These are phyloP conservation scores for Endothia cerciana DNA, from an alignment of 2,329 filamentous ascomycete species.

Conservation along the genomic window DNA sequence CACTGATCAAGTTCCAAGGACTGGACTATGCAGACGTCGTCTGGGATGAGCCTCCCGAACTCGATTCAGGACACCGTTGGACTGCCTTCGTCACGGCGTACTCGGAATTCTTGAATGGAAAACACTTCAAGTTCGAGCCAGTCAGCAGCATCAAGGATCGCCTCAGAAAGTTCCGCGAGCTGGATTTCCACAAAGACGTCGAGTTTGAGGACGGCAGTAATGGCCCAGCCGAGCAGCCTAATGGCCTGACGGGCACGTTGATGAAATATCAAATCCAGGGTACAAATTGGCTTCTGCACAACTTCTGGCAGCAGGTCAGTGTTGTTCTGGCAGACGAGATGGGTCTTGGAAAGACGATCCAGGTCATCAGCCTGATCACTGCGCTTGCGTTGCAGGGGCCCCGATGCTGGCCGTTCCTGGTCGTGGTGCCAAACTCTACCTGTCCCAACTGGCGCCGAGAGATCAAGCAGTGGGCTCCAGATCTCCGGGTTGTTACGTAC, in stretches of 20 bases:
- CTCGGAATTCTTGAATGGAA: conserved; percentile 80
- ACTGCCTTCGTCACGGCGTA: conserved; percentile 82
- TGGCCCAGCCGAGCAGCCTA: conserved; percentile 63
- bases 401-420: conserved; percentile 85
- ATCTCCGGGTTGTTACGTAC: conserved; percentile 86
- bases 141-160: conserved; percentile 67
- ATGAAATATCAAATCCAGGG: conserved; percentile 96
- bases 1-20: conserved; percentile 90
- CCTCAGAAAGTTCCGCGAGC: conserved; percentile 66
- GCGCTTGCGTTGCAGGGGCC: conserved; percentile 70
- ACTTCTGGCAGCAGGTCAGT: conserved; percentile 81
- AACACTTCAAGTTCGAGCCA: conserved; percentile 65
- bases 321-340: conserved; percentile 96
- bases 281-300: conserved; percentile 92
- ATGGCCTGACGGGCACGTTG: conserved; percentile 75
- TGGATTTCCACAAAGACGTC: conserved; percentile 61
- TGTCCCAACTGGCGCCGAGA: conserved; percentile 98
- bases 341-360: conserved; percentile 96
- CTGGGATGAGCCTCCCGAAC: conserved; percentile 80
- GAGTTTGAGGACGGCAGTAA: conserved; percentile 57
- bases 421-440: conserved; percentile 93
- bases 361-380: conserved; percentile 82
- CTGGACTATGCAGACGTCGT: conserved; percentile 88
- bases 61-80: conserved; percentile 69
- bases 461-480: conserved; percentile 90